Evolutionary conservation across 768 basidiomycete species (phyloP), one percentile per base, ranked within the genome.

Genomic region (Pulveroboletus sp.): DNA sequence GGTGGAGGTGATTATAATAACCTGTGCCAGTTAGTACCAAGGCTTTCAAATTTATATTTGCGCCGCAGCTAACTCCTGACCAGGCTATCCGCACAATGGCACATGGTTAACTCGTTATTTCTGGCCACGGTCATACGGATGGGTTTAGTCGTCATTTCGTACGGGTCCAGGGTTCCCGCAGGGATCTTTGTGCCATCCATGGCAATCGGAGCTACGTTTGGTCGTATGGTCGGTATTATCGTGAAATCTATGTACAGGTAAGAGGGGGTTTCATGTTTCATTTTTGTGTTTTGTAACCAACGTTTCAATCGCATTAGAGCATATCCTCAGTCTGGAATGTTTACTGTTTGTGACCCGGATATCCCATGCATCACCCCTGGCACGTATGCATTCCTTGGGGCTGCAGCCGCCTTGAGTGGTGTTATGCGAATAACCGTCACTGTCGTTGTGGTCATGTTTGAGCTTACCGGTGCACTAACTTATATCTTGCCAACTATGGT

Each of bases 391-490:
- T 92, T 98, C 62, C 76, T 99, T 11, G 96, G 96, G 6, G 96
- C 96, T 1, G 96, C 96, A 4, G 96, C 96, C 6, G 89, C 93
- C 13, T 73, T 99, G 37, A 93, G 96, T 47, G 95, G 96, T 31
- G 84, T 98, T 46, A 99, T 97, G 80, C 81, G 94, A 58, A 89
- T 98, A 50, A 99, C 96, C 0, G 93, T 98, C 26, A 92, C 94
- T 0, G 93, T 99, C 6, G 96, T 98, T 8, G 96, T 98, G 32
- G 94, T 99, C 69, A 98, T 99, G 93, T 98, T 97, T 66, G 95
- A 98, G 62, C 76, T 99, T 17, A 99, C 96, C 4, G 96, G 96
- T 11, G 95, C 96, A 6, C 68, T 98, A 61, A 97, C 93, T 17
- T 98, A 99, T 64, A 94, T 98, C 57, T 71, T 99, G 26, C 96